phyloP scores from a whole-genome alignment of 208 protist genomes.

The Angomonas ambiguus region DNA sequence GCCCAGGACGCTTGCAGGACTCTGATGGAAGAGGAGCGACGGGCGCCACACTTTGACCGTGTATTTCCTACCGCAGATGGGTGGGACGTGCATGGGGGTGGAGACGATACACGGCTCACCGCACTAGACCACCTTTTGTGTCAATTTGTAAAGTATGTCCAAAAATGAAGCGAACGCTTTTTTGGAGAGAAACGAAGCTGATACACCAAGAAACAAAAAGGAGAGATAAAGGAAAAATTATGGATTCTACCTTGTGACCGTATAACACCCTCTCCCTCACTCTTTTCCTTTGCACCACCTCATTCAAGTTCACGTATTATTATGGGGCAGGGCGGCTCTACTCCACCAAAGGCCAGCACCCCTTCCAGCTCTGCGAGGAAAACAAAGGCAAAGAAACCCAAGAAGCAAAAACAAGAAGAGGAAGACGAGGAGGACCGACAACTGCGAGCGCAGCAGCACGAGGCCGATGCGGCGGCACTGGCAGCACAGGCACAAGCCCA shows the following conservation, averaged over 20 bases:
- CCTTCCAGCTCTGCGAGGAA: too few species aligned
- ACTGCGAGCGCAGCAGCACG: conserved; percentile 14
- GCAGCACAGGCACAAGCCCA: conserved; percentile 19
- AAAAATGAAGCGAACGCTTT: too few species aligned
- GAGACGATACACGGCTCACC: not conserved
- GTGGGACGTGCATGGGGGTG: not conserved
- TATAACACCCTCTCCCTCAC: not conserved
- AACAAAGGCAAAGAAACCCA: conserved; percentile 2
- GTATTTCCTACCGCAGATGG: conserved; percentile 33
- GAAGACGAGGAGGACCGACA: conserved; percentile 10
- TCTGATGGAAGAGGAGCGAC: conserved; percentile 41
- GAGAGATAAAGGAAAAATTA: not conserved
- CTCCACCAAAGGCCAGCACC: too few species aligned
- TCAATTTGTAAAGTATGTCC: conserved; percentile 4
- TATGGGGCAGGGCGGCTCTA: not conserved
- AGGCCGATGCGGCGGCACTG: conserved; percentile 14
- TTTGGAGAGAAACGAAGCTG: too few species aligned
- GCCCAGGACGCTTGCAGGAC: conserved; percentile 42
- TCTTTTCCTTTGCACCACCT: not conserved
- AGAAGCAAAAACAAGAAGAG: not conserved
- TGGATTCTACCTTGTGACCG: not conserved
- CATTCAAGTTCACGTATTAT: not conserved
- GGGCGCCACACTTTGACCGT: conserved; percentile 30
- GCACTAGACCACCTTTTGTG: conserved; percentile 1
- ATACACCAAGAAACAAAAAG: too few species aligned